Base-by-base conservation (phyloP, 805 yeast species). In the Yamadazyma insecticola region DNA sequence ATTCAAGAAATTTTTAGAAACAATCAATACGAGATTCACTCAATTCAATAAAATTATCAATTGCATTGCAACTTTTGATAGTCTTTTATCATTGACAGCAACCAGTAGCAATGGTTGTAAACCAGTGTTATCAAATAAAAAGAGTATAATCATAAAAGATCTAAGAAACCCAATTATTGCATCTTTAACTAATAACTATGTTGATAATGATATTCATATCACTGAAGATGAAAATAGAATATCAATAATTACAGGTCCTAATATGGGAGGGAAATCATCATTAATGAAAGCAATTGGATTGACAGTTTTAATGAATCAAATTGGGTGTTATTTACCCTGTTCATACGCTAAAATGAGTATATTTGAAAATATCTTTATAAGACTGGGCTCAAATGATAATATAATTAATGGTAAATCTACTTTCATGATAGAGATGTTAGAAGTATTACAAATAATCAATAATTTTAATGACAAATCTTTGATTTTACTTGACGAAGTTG, bases 381-480 rank as follows among this genome's bases (percentile, higher is more conserved):
- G 96, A 28, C 81, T 86, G 78, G 95, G 96, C 0, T 92, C 96
- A 0, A 70, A 74, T 22, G 97, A 88, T 56, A 76, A 86, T 46
- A 63, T 88, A 26, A 44, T 86, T 29, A 64, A 65, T 14, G 90
- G 92, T 2, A 76, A 83, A 44, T 84, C 95, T 0, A 88, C 96
- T 0, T 88, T 89, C 50, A 79, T 79, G 78, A 78, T 79, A 11
- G 94, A 83, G 49, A 68, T 83, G 67, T 57, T 63, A 22, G 89
- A 84, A 44, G 78, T 87, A 44, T 62, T 72, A 22, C 62, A 68
- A 18, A 81, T 83, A 14, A 49, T 83, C 30, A 47, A 60, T 5
- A 44, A 57, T 3, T 73, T 82, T 28, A 69, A 92, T 0, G 46
- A 60, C 2, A 63, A 65, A 16, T 79, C 87, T 1, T 59, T 83